Base-by-base conservation (phyloP, 441 rosid species). In the Metrosideros polymorpha region DNA sequence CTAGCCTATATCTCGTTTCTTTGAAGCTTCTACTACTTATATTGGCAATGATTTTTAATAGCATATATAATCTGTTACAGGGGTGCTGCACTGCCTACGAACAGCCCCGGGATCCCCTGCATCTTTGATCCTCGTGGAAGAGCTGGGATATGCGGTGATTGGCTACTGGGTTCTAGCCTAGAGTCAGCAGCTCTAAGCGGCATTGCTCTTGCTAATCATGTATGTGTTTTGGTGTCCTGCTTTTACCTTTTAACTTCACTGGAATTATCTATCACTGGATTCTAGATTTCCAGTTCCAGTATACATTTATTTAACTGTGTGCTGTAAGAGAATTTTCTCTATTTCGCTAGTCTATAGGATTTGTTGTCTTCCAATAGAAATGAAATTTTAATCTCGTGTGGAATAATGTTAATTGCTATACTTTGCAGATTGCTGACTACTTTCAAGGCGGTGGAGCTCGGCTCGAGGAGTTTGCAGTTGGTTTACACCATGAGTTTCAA, bases 131-230 rank as follows among this genome's bases (percentile, higher is more conserved):
- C 98, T 61, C 92, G 89, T 30, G 99, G 99, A 86, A 94, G 99
- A 91, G 97, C 96, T 83, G 99, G 99, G 55, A 92, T 97, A 76
- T 96, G 99, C 19, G 99, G 99, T 14, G 99, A 96, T 83, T 95
- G 99, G 99, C 92, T 96, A 77, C 88, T 94, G 43, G 99, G 99
- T 84, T 95, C 99, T 55, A 96, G 91, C 88, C 10, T 95, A 66
- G 98, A 96, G 91, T 95, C 94, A 2, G 99, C 99, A 77, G 98
- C 99, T 57, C 85, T 95, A 75, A 97, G 99, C 27, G 98, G 99
- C 90, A 93, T 91, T 89, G 92, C 99, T 43, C 93, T 97, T 25
- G 99, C 92, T 56, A 91, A 93, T 89, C 99, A 97, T 45, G 98
- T 94, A 88, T 49, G 90, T 76, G 49, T 39, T 75, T 85, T 83